Base-by-base conservation (phyloP, 2,329 filamentous ascomycete genomes). In the Plenodomus tracheiphilus region DNA sequence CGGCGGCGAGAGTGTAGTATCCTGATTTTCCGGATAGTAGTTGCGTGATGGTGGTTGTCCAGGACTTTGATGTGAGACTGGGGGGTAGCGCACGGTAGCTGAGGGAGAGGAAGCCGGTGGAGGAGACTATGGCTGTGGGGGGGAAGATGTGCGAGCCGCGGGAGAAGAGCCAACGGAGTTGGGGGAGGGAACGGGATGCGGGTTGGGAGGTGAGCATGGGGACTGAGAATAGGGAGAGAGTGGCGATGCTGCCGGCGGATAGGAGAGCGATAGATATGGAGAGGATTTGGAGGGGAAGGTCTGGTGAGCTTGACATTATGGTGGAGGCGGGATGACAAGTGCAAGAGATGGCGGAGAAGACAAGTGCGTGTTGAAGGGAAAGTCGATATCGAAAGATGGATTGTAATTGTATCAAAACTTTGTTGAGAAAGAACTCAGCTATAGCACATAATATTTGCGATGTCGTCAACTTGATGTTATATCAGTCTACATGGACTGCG, bases 111-210 rank as follows among this genome's bases (percentile, higher is more conserved):
- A 74, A 74, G 20, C 66, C 62, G 1, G 59, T 42, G 6, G 56
- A 55, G 1, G 69, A 64, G 41, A 66, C 10, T n/a, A 67, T 21
- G 4, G 65, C 66, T 16, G 58, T 54, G 5, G 52, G 45, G 7
- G 69, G 70, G 49, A 72, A 71, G 25, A 68, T 53, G 52, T 73
- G 71, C 6, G 68, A 72, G 42, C 70, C 71, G 0, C 70, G 65
- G 30, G 63, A 69, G 56, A 73, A 73, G 25, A 73, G 65, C 70
- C 69, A 73, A 36, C 68, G 66, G 2, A 52, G 64, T 35, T 59
- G 53, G n/a, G 71, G 70, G 1, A 73, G 64, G 2, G 71, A 70
- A 42, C 68, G 69, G 1, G 69, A 71, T n/a, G 68, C 68, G 16
- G 68, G 70, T 40, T 71, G 70, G 1, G 70, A 66, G 51, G 58